Evolutionary conservation across 2,329 filamentous ascomycete species (phyloP), one percentile per base, ranked within the genome.

Genomic region (Alternaria consortialis): DNA sequence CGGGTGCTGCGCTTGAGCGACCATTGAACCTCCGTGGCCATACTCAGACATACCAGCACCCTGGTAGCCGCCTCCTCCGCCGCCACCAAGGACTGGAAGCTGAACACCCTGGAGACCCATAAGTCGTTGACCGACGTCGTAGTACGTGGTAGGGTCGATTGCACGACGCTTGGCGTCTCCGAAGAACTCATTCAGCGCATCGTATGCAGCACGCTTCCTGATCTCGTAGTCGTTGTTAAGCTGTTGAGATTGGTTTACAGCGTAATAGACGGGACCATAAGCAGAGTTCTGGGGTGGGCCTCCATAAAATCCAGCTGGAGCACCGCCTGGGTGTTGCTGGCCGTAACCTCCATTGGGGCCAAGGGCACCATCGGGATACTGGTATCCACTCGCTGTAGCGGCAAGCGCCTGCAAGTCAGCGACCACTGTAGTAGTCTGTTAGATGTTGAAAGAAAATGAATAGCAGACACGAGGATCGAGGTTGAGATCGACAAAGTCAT

Each of bases 141-240:
- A 86, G 80, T 97, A 98, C n/a, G 91, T 95, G 55, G 86, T 86
- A 3, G 94, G 91, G 77, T 98, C 93, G 68, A 98, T 91, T 71
- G 93, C 89, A 74, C 93, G 91, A 72, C 94, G 92, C 85, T 97
- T 98, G 69, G 93, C 89, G 76, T 92, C 93, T 68, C 91, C 92
- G 69, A 98, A 97, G 82, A 98, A 97, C 77, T 97, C 93, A 75
- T 97, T 94, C 61, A 97, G 84, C 60, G 92, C 91, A 74, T 97
- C 93, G 69, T 90, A 92, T n/a, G 88, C 88, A 64, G 81, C 82
- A 53, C 93, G 92, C 82, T 94, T 95, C 74, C 91, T 88, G 68
- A 88, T 86, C 74, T 94, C 92, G 73, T 90, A 88, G 11, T 84
- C 80, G 74, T 90, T 90, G 65, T 86, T 85, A 63, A 91, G 84